These are phyloP conservation scores for Thelonectria olida DNA, from an alignment of 2,329 filamentous ascomycete species.

Conservation along the genomic window DNA sequence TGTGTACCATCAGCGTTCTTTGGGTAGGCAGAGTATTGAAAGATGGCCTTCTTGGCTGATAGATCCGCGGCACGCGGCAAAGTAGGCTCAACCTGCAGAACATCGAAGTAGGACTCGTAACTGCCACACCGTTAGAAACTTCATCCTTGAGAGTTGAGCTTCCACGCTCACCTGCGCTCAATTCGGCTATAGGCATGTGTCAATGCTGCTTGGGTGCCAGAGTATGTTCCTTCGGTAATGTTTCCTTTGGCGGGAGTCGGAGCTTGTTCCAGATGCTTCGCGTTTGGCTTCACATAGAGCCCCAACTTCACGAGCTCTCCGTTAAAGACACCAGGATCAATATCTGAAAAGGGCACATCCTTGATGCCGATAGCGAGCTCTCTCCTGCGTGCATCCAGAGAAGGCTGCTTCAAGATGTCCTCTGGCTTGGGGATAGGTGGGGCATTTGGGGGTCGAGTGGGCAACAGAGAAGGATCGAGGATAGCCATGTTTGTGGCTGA, in stretches of 20 bases:
- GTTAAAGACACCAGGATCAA: slow-evolving; percentile 47
- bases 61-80: slow-evolving; percentile 43
- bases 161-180: slow-evolving; percentile 43
- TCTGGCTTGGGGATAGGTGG: slow-evolving; percentile 8
- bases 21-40: slow-evolving; percentile 39
- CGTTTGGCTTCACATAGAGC: slow-evolving; percentile 39
- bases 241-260: slow-evolving; percentile 40
- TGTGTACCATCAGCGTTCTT: slow-evolving; percentile 38
- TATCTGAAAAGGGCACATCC: slow-evolving; percentile 42
- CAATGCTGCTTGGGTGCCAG: slow-evolving; percentile 46
- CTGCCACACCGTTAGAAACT: slow-evolving; percentile 25
- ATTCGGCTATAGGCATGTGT: slow-evolving; percentile 47
- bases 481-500: slow-evolving; percentile 7
- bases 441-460: background rate
- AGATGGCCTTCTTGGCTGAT: slow-evolving; percentile 42
- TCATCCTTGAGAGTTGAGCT: background rate
- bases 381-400: slow-evolving; percentile 38
- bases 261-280: slow-evolving; percentile 29
- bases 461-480: slow-evolving; percentile 10
- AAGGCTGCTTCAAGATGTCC: slow-evolving; percentile 40
- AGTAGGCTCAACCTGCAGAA: slow-evolving; percentile 45
- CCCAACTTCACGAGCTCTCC: slow-evolving; percentile 43
- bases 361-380: slow-evolving; percentile 34
- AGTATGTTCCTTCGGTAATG: slow-evolving; percentile 44
- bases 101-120: slow-evolving; percentile 46